phyloP scores from a whole-genome alignment of 345 rosid genomes.

The Sisymbrium irio region DNA sequence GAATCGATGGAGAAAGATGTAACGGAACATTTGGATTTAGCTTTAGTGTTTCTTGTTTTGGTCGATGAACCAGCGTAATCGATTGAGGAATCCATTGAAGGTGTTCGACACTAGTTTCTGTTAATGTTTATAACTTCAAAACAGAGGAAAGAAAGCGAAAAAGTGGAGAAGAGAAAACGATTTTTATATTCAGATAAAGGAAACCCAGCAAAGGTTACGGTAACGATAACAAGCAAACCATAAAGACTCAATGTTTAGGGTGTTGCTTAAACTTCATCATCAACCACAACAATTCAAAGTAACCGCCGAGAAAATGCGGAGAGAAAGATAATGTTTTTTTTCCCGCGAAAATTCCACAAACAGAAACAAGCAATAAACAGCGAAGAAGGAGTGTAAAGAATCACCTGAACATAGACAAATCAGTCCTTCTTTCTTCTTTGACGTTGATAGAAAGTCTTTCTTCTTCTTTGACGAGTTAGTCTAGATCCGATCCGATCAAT shows the following conservation, averaged over 20 bases:
- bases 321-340: conserved; percentile 24
- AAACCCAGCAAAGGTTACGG: conserved; percentile 37
- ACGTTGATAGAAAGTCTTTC: neutral
- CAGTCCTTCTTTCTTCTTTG: conserved; percentile 35
- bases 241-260: neutral
- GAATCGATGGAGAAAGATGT: conserved; percentile 46
- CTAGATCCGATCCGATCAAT: conserved; percentile 59
- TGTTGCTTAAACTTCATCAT: conserved; percentile 22
- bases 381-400: conserved; percentile 8
- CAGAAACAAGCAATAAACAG: neutral
- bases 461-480: conserved; percentile 19
- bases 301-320: conserved; percentile 30
- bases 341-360: conserved; percentile 6
- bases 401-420: conserved; percentile 50
- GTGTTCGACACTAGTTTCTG: conserved; percentile 32
- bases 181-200: conserved; percentile 23
- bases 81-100: conserved; percentile 55
- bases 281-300: conserved; percentile 23
- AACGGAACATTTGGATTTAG: conserved; percentile 36
- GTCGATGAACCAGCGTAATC: conserved; percentile 46
- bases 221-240: conserved; percentile 22
- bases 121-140: conserved; percentile 10
- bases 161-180: neutral
- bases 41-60: conserved; percentile 39
- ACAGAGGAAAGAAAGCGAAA: conserved; percentile 30